Conservation (phyloP, 208 protist genomes). For the Porcisia deanei region DNA sequence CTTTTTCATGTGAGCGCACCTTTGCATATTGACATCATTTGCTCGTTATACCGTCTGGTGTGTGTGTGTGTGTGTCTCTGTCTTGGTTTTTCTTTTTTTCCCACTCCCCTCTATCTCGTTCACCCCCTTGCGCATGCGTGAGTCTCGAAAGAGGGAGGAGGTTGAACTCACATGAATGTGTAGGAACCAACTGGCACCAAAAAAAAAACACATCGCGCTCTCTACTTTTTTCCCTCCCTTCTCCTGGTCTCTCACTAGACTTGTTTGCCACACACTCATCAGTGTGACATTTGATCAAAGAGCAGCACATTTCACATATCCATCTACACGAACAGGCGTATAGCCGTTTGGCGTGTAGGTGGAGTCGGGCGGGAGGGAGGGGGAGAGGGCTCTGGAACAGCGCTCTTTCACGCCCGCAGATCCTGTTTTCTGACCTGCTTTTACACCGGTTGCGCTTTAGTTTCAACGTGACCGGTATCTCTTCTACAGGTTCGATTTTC, state of each 20-base stretch:
- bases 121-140: background rate
- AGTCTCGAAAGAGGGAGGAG: no score
- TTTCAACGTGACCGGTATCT: background rate
- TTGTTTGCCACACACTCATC: background rate
- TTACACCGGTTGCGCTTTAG: background rate
- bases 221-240: background rate
- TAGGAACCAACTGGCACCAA: no score
- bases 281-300: background rate
- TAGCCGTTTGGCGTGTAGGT: background rate
- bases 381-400: background rate
- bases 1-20: background rate
- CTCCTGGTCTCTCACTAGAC: background rate
- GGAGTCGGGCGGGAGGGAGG: no score
- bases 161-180: no score
- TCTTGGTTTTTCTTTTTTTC: background rate
- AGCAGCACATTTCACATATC: background rate
- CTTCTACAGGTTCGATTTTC: background rate
- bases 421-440: background rate
- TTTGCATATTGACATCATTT: background rate
- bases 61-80: background rate
- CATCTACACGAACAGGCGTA: background rate
- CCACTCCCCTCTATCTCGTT: background rate
- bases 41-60: background rate
- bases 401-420: background rate
- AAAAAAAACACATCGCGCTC: background rate